Evolutionary conservation across 2,329 filamentous ascomycete genomes (phyloP), one percentile per base, ranked within the genome.

Genomic region (Colletotrichum somersetense): DNA sequence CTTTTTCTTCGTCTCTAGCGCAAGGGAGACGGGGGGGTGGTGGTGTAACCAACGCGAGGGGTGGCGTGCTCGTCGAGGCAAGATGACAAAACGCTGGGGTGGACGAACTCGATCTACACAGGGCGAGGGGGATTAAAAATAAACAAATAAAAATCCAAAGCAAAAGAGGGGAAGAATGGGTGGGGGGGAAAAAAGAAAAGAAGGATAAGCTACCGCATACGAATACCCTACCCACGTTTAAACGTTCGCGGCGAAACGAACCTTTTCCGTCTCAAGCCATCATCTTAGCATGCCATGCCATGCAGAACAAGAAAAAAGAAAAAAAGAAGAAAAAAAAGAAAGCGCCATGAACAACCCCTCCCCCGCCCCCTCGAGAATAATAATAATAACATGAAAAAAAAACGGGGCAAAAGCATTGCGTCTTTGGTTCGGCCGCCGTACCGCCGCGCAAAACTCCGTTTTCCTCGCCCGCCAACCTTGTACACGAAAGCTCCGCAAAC

Each of bases 391-490:
- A 30, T 30, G 46, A 48, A 12, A 58, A 61, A 33, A 53, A 40
- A 33, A 42, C 18, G n/a, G 8, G 20, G 16, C 42, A 30, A 30
- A 30, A 30, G 48, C 40, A 38, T 57, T 52, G n/a, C 33, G 20
- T 26, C 61, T 52, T 40, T 23, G 40, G 59, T 69, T 59, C 58
- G 58, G 52, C 69, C 69, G 69, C 66, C 66, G 66, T 72, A 72
- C 46, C 58, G 64, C 69, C 69, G 69, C 61, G 40, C 46, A 48
- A 69, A 72, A 63, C 65, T 58, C 68, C 68, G 68, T 67, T 33
- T 11, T 12, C 6, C 8, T 20, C 6, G 14, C 18, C 42, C 42
- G 30, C 30, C 30, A 4, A 30, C 30, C 30, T 30, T 5, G 4
- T 5, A 30, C 30, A 33, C 2, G 11, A 16, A 23, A 42, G 63